These are phyloP conservation scores for Ustilago curta DNA, from an alignment of 1,284 basidiomycete genomes.

Conservation along the genomic window DNA sequence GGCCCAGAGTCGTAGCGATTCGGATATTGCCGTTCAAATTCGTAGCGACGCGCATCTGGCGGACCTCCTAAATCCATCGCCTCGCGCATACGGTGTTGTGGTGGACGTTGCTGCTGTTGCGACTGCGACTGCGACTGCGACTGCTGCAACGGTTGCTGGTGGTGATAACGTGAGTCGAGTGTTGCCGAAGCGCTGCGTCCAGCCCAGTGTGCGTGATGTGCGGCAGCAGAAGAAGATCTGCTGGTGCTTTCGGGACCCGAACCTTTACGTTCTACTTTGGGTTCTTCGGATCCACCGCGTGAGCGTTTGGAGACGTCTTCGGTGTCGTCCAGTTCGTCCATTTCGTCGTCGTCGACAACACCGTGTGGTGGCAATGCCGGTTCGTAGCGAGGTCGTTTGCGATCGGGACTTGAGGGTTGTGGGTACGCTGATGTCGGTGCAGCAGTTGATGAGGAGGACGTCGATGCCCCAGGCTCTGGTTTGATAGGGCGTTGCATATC, in stretches of 20 bases:
- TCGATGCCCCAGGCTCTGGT: background rate
- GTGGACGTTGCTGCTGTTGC: conserved; percentile 6
- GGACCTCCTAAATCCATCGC: conserved; percentile 9
- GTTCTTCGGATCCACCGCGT: conserved; percentile 26
- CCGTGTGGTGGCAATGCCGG: conserved; percentile 11
- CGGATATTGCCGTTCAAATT: conserved; percentile 20
- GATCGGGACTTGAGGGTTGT: conserved; percentile 29
- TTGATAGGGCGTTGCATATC: conserved; percentile 24
- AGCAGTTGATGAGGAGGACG: background rate
- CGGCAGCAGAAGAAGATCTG: conserved; percentile 29
- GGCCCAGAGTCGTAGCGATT: conserved; percentile 25
- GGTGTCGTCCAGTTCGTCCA: conserved; percentile 43
- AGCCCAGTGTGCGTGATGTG: conserved; percentile 36
- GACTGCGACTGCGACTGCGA: background rate
- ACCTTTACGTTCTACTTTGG: conserved; percentile 30
- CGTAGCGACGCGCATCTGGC: conserved; percentile 21
- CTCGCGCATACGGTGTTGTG: conserved; percentile 23
- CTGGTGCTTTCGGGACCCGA: conserved; percentile 27
- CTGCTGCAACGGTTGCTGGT: conserved; percentile 8
- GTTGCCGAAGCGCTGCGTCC: conserved; percentile 31
- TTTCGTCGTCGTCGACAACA: conserved; percentile 36
- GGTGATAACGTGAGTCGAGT: conserved; percentile 29
- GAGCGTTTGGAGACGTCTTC: conserved; percentile 24
- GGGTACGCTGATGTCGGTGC: background rate
- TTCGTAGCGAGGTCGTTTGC: conserved; percentile 43